Conservation (phyloP, 148 eudicot genomes). For the Amaranthus hypochondriacus region DNA sequence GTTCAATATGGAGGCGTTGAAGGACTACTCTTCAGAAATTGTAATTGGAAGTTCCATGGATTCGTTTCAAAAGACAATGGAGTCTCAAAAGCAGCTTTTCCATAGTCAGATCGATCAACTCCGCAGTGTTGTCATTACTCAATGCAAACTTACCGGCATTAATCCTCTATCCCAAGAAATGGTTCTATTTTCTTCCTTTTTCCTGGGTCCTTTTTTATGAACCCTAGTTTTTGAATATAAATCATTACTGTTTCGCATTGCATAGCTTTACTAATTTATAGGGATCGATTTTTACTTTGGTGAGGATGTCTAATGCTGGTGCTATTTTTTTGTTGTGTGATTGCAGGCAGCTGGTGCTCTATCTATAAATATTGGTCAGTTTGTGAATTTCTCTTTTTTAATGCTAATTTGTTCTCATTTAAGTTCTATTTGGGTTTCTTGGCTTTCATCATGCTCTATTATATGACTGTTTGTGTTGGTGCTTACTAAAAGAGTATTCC, state of each 20-base stretch:
- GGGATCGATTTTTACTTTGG: background rate
- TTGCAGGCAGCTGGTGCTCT: constrained; percentile 98
- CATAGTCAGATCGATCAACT: constrained; percentile 64
- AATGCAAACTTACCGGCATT: constrained; percentile 82
- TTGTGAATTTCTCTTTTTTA: background rate
- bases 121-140: constrained; percentile 49
- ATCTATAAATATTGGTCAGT: constrained; percentile 80
- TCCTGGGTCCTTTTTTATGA: background rate
- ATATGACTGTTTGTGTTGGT: background rate
- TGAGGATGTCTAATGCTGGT: constrained; percentile 3
- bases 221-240: background rate
- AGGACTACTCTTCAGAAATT: constrained; percentile 39
- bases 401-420: background rate
- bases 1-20: constrained; percentile 34
- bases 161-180: constrained; percentile 97
- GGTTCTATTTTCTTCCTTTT: constrained; percentile 36
- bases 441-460: background rate
- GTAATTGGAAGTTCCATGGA: constrained; percentile 34
- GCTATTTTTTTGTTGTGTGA: constrained; percentile 13
- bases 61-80: constrained; percentile 45
- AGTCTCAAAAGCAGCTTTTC: constrained; percentile 58
- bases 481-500: background rate
- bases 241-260: background rate
- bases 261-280: background rate
- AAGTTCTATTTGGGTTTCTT: background rate